Conservation (phyloP, 106 monocot genomes). For the Acanthochlamys bracteata region DNA sequence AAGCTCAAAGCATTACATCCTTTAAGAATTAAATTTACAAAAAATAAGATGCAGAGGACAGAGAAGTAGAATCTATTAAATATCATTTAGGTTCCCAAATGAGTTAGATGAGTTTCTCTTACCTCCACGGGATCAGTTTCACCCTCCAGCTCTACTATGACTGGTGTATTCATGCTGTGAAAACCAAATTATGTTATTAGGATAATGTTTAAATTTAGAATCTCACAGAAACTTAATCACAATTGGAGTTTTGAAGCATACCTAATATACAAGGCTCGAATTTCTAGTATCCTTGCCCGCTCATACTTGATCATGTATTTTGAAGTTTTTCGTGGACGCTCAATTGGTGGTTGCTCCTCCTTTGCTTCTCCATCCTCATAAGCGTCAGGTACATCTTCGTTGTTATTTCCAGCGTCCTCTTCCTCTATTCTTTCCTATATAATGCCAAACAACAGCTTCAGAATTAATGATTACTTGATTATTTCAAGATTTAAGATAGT, state of each 20-base stretch:
- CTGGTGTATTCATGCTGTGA: constrained; percentile 80
- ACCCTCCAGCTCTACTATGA: constrained; percentile 82
- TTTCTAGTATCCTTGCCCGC: constrained; percentile 68
- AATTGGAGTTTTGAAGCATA: constrained; percentile 2
- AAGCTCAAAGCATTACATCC: too few relatives aligned
- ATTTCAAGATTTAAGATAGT: too few relatives aligned
- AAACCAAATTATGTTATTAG: neutral
- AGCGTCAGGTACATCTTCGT: constrained; percentile 67
- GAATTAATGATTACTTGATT: too few relatives aligned
- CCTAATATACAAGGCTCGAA: constrained; percentile 74
- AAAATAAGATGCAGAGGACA: too few relatives aligned
- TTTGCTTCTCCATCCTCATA: constrained; percentile 52
- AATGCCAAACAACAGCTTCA: neutral
- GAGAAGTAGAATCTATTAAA: too few relatives aligned
- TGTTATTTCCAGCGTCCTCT: constrained; percentile 59
- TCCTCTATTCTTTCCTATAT: constrained; percentile 77
- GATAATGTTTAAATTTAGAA: neutral
- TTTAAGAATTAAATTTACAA: too few relatives aligned
- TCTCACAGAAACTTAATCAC: too few relatives aligned
- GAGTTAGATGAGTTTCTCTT: neutral
- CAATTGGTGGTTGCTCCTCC: constrained; percentile 23
- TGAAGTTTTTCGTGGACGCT: constrained; percentile 52
- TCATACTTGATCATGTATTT: constrained; percentile 88
- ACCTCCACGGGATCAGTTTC: constrained; percentile 70
- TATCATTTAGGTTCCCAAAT: too few relatives aligned